Conservation (phyloP, 2,329 filamentous ascomycete species). For the Pyrenophora teres region DNA sequence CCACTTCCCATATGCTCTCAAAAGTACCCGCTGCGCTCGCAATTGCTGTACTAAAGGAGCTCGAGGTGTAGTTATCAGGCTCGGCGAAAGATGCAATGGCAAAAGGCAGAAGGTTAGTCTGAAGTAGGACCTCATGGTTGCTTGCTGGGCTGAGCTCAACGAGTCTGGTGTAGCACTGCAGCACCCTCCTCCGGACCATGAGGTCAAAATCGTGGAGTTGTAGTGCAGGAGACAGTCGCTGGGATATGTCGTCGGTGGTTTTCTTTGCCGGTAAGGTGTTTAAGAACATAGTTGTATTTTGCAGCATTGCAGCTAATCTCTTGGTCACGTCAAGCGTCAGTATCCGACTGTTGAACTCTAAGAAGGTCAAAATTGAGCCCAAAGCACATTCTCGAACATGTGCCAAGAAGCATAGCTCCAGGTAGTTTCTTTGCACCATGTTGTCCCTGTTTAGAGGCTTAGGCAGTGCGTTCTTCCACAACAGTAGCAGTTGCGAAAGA, state of each 20-base stretch:
- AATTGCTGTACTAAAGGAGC: conserved; percentile 86
- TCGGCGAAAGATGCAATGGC: conserved; percentile 92
- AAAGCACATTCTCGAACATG: conserved; percentile 95
- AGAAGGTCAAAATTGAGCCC: conserved; percentile 86
- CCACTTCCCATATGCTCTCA: conserved; percentile 92
- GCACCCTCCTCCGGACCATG: conserved; percentile 89
- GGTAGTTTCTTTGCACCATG: conserved; percentile 76
- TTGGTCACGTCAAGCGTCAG: conserved; percentile 94
- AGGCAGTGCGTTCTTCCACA: conserved; percentile 97
- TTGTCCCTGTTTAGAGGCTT: conserved; percentile 94
- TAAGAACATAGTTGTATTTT: conserved; percentile 91
- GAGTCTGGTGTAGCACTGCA: conserved; percentile 93
- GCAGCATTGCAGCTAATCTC: conserved; percentile 88
- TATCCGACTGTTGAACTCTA: conserved; percentile 90
- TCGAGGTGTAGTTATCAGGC: conserved; percentile 83
- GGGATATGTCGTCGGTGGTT: conserved; percentile 81
- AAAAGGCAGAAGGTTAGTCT: conserved; percentile 88
- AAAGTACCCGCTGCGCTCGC: conserved; percentile 88
- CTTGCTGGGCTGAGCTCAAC: conserved; percentile 85
- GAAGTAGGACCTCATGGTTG: conserved; percentile 81
- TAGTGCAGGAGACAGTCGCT: conserved; percentile 80
- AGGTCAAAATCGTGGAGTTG: conserved; percentile 89
- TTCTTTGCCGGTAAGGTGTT: conserved; percentile 82
- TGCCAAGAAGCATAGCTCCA: conserved; percentile 90
- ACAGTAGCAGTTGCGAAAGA: conserved; percentile 84